Evolutionary conservation across 2,329 filamentous ascomycete species (phyloP).

Genomic region (Dothistroma pini): DNA sequence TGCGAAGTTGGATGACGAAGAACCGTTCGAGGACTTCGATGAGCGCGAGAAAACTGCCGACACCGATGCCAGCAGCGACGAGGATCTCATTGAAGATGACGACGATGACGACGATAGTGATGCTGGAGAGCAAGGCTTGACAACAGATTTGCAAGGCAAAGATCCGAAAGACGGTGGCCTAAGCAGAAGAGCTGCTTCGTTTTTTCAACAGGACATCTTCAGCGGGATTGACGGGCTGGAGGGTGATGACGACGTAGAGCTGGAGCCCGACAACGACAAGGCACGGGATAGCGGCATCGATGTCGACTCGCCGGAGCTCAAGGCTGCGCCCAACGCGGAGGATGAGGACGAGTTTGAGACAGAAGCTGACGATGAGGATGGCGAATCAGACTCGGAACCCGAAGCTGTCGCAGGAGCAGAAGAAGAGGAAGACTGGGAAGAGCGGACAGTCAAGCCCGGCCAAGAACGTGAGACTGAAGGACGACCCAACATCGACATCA

Average conservation of each 20-base stretch:
- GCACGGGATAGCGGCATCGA: constrained; percentile 44
- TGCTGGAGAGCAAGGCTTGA: constrained; percentile 45
- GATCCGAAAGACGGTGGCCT: constrained; percentile 53
- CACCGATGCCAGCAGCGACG: constrained; percentile 48
- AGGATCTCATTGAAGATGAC: constrained; percentile 52
- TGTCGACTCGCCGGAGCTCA: constrained; percentile 32
- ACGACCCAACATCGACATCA: constrained; percentile 85
- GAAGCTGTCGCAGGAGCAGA: constrained; percentile 35
- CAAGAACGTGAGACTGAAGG: constrained; percentile 44
- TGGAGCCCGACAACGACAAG: constrained; percentile 37
- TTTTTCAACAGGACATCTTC: constrained; percentile 96
- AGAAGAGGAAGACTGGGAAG: constrained; percentile 57
- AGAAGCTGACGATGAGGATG: constrained; percentile 15
- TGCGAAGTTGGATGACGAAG: constrained; percentile 72
- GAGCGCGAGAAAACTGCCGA: constrained; percentile 57
- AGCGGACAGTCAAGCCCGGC: constrained; percentile 52
- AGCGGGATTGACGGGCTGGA: constrained; percentile 69
- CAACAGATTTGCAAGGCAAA: constrained; percentile 57
- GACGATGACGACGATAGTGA: constrained; percentile 57
- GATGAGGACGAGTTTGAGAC: constrained; percentile 19
- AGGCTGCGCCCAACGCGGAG: constrained; percentile 21
- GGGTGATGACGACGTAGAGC: constrained; percentile 40
- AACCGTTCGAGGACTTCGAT: constrained; percentile 82
- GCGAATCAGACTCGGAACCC: constrained; percentile 28
- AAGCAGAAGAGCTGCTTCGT: constrained; percentile 80